phyloP scores from a whole-genome alignment of 305 asterid genomes.

The Rubia peregrina region DNA sequence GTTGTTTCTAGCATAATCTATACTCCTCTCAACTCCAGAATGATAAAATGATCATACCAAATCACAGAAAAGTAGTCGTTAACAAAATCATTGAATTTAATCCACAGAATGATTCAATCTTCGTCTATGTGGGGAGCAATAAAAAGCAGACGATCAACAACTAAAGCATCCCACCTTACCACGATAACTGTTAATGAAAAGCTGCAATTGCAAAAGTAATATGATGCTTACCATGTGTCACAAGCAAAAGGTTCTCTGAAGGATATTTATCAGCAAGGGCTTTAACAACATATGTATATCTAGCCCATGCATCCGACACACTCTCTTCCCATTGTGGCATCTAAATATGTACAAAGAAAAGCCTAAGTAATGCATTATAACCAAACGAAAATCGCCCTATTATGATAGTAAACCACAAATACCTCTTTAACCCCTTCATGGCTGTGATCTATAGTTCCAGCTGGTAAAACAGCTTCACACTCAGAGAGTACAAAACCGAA shows the following conservation, averaged over 20 bases:
- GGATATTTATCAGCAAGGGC: conserved; percentile 75
- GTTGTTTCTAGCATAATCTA: not conserved
- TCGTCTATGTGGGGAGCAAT: not conserved
- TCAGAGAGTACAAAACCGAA: conserved; percentile 50
- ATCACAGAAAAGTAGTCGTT: not conserved
- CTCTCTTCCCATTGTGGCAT: conserved; percentile 80
- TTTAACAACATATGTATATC: conserved; percentile 57
- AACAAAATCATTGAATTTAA: not conserved
- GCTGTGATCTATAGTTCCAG: conserved; percentile 51
- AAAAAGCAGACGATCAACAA: not conserved
- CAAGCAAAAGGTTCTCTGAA: conserved; percentile 72
- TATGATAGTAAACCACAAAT: not conserved
- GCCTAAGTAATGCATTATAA: not conserved
- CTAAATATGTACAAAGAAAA: conserved; percentile 28
- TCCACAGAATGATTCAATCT: not conserved
- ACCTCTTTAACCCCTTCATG: conserved; percentile 61
- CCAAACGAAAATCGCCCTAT: not conserved
- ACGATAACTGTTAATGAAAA: not conserved
- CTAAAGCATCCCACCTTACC: not conserved
- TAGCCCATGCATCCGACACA: conserved; percentile 39
- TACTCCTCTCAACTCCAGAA: not conserved
- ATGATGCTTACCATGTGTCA: conserved; percentile 63
- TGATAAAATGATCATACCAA: not conserved
- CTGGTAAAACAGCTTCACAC: conserved; percentile 61
- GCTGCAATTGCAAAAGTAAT: not conserved